Conservation (phyloP, 2,329 filamentous ascomycete species). For the Colletotrichum shisoi region DNA sequence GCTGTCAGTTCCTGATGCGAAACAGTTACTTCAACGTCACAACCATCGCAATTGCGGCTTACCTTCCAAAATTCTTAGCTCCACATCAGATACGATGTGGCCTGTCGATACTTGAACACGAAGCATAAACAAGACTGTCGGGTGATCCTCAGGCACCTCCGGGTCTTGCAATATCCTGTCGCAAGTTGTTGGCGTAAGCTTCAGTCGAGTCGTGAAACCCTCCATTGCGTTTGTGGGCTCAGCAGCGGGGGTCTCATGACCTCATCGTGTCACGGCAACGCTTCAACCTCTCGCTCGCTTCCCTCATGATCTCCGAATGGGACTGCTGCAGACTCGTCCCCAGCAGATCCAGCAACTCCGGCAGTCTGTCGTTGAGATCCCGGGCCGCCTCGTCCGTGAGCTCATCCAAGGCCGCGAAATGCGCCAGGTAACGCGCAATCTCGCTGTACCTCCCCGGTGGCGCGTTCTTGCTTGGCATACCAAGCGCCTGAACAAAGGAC, state of each 20-base stretch:
- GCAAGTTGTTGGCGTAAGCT: too few species aligned
- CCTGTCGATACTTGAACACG: too few species aligned
- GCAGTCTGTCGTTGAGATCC: slow-evolving; percentile 67
- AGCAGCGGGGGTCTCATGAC: slow-evolving; percentile 41
- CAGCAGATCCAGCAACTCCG: slow-evolving; percentile 57
- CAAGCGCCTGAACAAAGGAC: slow-evolving; percentile 83
- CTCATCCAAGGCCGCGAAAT: slow-evolving; percentile 73
- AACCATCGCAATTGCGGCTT: too few species aligned
- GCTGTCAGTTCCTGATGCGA: too few species aligned
- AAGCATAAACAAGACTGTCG: too few species aligned
- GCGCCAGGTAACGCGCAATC: slow-evolving; percentile 60
- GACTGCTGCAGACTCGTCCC: slow-evolving; percentile 55
- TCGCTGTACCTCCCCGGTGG: slow-evolving; percentile 44
- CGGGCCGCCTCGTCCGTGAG: slow-evolving; percentile 72
- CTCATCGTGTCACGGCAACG: slow-evolving; percentile 68
- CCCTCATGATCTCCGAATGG: slow-evolving; percentile 74
- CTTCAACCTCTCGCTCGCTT: slow-evolving; percentile 74
- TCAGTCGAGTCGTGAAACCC: too few species aligned
- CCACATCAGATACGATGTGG: too few species aligned
- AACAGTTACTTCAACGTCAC: too few species aligned
- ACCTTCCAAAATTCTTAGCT: too few species aligned
- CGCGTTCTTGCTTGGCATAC: slow-evolving; percentile 46
- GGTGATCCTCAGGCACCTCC: too few species aligned
- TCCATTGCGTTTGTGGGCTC: too few species aligned
- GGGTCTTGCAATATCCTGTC: too few species aligned